Evolutionary conservation across 306 rosid genomes (phyloP), one percentile per base, ranked within the genome.

Genomic region (Sechiopsis laciniata): DNA sequence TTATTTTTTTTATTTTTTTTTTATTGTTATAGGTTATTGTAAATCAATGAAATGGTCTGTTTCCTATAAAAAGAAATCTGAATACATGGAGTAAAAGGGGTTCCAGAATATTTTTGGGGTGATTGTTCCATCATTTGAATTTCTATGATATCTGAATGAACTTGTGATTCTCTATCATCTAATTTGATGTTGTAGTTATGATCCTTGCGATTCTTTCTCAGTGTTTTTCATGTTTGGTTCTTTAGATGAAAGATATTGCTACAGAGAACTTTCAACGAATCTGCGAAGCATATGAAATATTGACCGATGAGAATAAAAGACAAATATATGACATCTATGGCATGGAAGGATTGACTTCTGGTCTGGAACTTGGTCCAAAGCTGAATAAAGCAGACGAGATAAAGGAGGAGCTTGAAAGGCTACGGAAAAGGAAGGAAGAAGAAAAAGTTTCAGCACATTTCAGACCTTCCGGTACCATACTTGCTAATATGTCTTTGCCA

Each of bases 291-390:
- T 95, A 95, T 67, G 99, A 95, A 84, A 88, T 95, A 68, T 74
- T 95, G 64, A 80, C 95, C 0, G 99, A 95, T 78, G 87, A 85
- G 77, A 91, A 59, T 48, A 95, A 91, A 37, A 83, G 97, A 81
- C 89, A 83, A 78, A 81, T 95, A 73, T 94, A 94, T 83, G 99
- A 94, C 74, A 88, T 94, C 60, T 95, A 95, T 81, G 97, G 97
- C 10, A 89, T 95, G 96, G 96, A 91, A 82, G 97, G 97, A 7
- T 78, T 95, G 88, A 79, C 71, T 26, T 85, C 95, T 58, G 97
- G 99, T 78, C 80, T 95, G 87, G 97, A 95, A 74, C 85, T 95
- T 73, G 99, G 97, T 76, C 71, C 92, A 0, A 91, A 76, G 80
- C 86, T 95, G 57, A 77, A 85, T 62, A 88, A 72, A 80, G 96